These are phyloP conservation scores for Picea engelmannii DNA, from an alignment of 83 land plant species.

Conservation along the genomic window DNA sequence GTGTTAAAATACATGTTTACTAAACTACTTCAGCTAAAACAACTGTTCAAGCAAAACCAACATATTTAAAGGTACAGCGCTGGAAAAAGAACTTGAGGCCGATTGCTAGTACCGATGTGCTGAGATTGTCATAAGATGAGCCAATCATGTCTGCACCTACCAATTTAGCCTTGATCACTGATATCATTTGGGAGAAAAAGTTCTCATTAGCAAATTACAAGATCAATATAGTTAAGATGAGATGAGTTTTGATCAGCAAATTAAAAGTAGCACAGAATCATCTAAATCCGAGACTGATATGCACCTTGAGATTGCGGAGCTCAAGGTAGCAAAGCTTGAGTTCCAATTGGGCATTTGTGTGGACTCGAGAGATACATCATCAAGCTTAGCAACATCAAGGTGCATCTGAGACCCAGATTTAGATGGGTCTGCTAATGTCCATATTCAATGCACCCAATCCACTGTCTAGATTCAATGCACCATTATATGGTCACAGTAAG, in stretches of 20 bases:
- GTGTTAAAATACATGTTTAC: too few relatives aligned
- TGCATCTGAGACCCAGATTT: too few relatives aligned
- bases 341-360: too few relatives aligned
- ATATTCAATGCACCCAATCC: too few relatives aligned
- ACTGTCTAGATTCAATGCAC: too few relatives aligned
- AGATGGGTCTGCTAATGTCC: too few relatives aligned
- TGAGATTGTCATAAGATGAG: background rate
- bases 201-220: constrained; percentile 4
- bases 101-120: background rate
- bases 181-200: background rate
- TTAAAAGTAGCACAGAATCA: background rate
- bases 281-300: background rate
- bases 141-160: background rate
- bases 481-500: too few relatives aligned
- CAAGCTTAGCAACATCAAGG: too few relatives aligned
- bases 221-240: background rate
- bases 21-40: background rate
- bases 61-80: background rate
- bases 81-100: background rate
- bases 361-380: too few relatives aligned
- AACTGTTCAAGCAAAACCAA: background rate
- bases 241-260: background rate
- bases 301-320: too few relatives aligned
- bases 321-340: too few relatives aligned
- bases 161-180: background rate